These are phyloP conservation scores for Fusarium beomiforme DNA, from an alignment of 2,329 filamentous ascomycete genomes.

Conservation along the genomic window DNA sequence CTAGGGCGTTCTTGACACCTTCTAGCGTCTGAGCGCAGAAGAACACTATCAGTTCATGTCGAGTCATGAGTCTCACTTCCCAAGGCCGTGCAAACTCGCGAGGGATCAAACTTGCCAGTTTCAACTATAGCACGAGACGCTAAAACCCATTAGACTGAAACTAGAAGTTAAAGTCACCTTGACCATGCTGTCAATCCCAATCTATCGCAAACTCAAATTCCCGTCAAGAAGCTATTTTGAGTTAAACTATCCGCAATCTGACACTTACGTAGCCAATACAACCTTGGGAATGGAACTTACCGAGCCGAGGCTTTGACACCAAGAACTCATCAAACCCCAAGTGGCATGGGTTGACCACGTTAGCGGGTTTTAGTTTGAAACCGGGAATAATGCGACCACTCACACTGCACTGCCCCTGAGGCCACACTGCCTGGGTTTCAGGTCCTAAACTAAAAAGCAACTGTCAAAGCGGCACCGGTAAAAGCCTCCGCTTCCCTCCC, in stretches of 20 bases:
- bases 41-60: background rate
- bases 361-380: slow-evolving; percentile 4
- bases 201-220: background rate
- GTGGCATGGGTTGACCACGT: background rate
- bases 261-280: background rate
- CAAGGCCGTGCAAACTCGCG: background rate
- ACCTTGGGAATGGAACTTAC: background rate
- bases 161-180: background rate
- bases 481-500: background rate
- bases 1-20: background rate
- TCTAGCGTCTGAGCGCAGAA: background rate
- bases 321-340: background rate
- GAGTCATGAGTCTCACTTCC: background rate
- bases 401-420: background rate
- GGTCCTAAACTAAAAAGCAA: slow-evolving; percentile 3
- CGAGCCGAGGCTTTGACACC: background rate
- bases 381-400: slow-evolving; percentile 10
- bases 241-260: background rate
- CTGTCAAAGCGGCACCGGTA: slow-evolving; percentile 4
- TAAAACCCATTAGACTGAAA: slow-evolving; percentile 13
- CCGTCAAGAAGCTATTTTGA: background rate
- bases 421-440: slow-evolving; percentile 13
- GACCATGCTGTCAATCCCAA: background rate
- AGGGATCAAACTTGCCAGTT: slow-evolving; percentile 5
- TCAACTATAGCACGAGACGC: background rate